Conservation (phyloP, 495 filamentous ascomycete species). For the Bacidia rubella region DNA sequence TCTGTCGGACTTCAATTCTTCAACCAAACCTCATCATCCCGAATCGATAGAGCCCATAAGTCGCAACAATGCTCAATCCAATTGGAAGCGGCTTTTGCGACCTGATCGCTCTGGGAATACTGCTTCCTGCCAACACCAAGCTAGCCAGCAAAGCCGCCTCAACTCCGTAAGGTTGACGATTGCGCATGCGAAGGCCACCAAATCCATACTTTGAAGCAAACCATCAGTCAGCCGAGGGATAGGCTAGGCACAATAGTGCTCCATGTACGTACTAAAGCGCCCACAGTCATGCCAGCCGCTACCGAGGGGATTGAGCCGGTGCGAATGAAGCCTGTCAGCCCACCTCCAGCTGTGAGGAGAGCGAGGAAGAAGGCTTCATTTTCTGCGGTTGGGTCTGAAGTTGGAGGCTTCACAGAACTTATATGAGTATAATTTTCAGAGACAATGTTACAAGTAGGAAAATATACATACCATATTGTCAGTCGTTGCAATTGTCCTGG, state of each 20-base stretch:
- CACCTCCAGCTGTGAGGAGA: slow-evolving; percentile 71
- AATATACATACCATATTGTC: no score
- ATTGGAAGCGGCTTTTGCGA: slow-evolving; percentile 64
- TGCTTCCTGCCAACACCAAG: slow-evolving; percentile 62
- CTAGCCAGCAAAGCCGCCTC: slow-evolving; percentile 71
- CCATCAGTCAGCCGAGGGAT: neutral
- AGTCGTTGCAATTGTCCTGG: no score
- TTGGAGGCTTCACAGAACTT: neutral
- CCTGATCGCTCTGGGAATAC: slow-evolving; percentile 72
- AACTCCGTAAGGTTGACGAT: slow-evolving; percentile 52
- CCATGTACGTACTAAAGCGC: slow-evolving; percentile 43
- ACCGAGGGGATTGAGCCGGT: slow-evolving; percentile 80
- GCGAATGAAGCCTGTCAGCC: slow-evolving; percentile 68
- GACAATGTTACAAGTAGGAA: no score
- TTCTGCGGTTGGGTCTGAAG: neutral
- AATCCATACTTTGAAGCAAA: slow-evolving; percentile 40
- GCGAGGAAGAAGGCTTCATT: slow-evolving; percentile 56
- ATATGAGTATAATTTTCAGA: no score
- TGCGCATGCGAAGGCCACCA: slow-evolving; percentile 56
- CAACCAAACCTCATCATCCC: slow-evolving; percentile 23
- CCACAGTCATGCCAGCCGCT: slow-evolving; percentile 68
- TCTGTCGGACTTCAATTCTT: no score
- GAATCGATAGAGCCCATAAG: slow-evolving; percentile 56
- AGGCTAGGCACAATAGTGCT: neutral
- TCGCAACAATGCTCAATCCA: slow-evolving; percentile 50